Conservation (phyloP, 192 early-diverging fungal genomes). For the Lunasporangiospora selenospora region DNA sequence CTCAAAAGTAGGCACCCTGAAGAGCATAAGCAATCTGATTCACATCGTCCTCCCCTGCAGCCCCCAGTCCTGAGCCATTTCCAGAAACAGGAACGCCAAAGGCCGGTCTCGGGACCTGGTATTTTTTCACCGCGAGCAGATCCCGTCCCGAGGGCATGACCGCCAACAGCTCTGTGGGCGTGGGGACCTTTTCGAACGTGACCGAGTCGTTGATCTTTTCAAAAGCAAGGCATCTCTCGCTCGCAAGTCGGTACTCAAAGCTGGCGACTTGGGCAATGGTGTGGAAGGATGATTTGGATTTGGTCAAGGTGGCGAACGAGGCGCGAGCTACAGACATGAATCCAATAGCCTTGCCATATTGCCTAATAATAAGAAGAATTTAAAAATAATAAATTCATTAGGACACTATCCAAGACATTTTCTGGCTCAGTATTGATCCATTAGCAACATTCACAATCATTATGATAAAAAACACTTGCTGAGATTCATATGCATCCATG, state of each 20-base stretch:
- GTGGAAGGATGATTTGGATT: slow-evolving; percentile 50
- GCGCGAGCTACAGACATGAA: slow-evolving; percentile 57
- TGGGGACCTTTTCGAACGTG: slow-evolving; percentile 59
- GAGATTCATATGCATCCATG: slow-evolving; percentile 62
- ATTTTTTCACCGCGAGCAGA: slow-evolving; percentile 52
- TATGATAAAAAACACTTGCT: slow-evolving; percentile 44
- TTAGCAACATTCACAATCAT: too few relatives aligned
- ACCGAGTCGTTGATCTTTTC: slow-evolving; percentile 64
- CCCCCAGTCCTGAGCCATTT: slow-evolving; percentile 4
- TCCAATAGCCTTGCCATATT: slow-evolving; percentile 62
- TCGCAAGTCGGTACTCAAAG: slow-evolving; percentile 55
- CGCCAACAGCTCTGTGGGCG: slow-evolving; percentile 50
- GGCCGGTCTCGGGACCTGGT: slow-evolving; percentile 42
- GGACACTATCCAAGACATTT: too few relatives aligned
- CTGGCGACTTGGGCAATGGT: slow-evolving; percentile 52
- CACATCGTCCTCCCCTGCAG: slow-evolving; percentile 26
- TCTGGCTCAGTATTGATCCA: too few relatives aligned
- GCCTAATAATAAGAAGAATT: slow-evolving; percentile 35
- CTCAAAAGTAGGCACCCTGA: slow-evolving; percentile 42
- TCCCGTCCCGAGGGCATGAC: slow-evolving; percentile 62
- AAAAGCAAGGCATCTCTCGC: slow-evolving; percentile 49
- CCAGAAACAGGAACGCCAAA: slow-evolving; percentile 47
- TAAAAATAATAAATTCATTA: not conserved
- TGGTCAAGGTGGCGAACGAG: slow-evolving; percentile 50
- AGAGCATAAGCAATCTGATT: slow-evolving; percentile 24